Percentiles rank a stretch among this genome's conserved stretches.
Conservation (phyloP, 1,284 basidiomycete species). For the Ustilago crameri region DNA sequence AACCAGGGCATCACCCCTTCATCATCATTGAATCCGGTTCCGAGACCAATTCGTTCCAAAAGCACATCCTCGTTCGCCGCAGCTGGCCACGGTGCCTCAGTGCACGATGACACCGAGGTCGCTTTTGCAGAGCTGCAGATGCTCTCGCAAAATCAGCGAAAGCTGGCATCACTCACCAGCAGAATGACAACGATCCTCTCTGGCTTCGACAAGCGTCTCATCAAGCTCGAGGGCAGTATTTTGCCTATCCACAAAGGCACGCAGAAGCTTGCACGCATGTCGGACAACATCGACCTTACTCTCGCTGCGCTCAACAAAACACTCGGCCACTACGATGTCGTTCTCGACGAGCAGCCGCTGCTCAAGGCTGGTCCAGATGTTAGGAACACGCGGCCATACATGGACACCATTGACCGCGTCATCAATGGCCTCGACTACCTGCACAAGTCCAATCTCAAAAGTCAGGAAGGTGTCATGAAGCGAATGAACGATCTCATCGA, state of each 20-base stretch:
- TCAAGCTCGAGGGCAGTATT: constrained; percentile 65
- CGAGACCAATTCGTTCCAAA: constrained; percentile 6
- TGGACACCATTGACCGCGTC: constrained; percentile 64
- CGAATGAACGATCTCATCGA: constrained; percentile 64
- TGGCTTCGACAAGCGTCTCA: constrained; percentile 69
- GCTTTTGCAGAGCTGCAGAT: constrained; percentile 69
- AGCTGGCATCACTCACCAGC: constrained; percentile 66
- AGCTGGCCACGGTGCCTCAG: background rate
- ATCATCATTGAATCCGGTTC: constrained; percentile 6
- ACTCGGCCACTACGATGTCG: constrained; percentile 62
- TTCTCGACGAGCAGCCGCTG: constrained; percentile 63
- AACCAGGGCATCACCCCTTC: constrained; percentile 23
- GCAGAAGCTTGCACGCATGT: constrained; percentile 61
- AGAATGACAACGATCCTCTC: constrained; percentile 69
- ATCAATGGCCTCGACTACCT: constrained; percentile 57
- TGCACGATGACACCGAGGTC: constrained; percentile 52
- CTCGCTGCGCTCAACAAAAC: constrained; percentile 60
- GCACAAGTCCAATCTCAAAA: constrained; percentile 39
- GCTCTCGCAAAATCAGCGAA: constrained; percentile 68
- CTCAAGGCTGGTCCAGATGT: constrained; percentile 61
- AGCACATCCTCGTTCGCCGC: constrained; percentile 12
- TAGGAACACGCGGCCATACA: constrained; percentile 58
- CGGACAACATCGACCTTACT: constrained; percentile 59
- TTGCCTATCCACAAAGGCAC: constrained; percentile 66
- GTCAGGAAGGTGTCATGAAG: constrained; percentile 57